phyloP scores from a whole-genome alignment of 2,329 filamentous ascomycete species.

The Drechslerella dactyloides region DNA sequence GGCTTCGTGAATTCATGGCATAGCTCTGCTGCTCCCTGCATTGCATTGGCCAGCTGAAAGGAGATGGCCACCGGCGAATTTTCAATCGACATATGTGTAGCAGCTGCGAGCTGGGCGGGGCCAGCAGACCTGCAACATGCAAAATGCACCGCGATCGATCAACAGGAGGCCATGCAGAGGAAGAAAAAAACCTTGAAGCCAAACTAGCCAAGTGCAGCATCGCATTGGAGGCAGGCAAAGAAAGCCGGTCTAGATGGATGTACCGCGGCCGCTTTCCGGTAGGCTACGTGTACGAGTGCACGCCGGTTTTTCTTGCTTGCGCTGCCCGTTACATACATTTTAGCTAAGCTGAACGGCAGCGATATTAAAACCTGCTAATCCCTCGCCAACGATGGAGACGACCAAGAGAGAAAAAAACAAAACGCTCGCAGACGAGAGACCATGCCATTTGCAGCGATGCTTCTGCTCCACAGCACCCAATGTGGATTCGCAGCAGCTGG shows the following conservation, averaged over 20 bases:
- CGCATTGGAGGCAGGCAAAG: too few relatives aligned
- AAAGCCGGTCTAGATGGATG: too few relatives aligned
- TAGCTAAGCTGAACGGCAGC: background rate
- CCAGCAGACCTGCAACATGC: background rate
- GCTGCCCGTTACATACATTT: background rate
- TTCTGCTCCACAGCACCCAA: background rate
- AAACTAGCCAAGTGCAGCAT: too few relatives aligned
- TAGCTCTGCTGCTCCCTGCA: too few relatives aligned
- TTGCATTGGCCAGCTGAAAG: background rate
- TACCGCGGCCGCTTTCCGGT: background rate
- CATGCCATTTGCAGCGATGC: background rate
- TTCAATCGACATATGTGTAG: too few relatives aligned
- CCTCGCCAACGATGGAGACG: background rate
- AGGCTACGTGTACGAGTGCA: background rate
- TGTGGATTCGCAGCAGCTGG: background rate
- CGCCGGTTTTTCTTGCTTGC: too few relatives aligned
- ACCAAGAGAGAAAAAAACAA: background rate
- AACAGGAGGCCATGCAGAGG: background rate
- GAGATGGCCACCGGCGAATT: too few relatives aligned
- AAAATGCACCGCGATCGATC: background rate
- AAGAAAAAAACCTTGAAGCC: too few relatives aligned
- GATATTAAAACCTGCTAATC: background rate
- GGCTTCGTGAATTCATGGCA: too few relatives aligned
- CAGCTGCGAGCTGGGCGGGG: background rate
- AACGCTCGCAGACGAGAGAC: background rate